phyloP scores from a whole-genome alignment of 768 basidiomycete genomes.

The Hysterangium stoloniferum region DNA sequence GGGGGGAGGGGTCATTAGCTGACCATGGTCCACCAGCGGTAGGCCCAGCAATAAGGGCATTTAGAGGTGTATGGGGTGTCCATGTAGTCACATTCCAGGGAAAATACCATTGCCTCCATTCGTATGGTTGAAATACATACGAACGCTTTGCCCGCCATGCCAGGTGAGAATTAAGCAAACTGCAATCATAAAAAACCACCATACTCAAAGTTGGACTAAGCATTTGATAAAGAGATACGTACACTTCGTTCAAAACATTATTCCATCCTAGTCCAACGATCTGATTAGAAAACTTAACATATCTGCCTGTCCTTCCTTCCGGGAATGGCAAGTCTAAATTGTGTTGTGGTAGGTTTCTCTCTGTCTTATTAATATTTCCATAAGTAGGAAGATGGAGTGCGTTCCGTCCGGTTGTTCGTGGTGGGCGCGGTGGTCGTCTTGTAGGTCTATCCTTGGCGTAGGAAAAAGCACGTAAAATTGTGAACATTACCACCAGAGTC shows the following conservation, averaged over 20 bases:
- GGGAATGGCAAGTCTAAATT: conserved; percentile 39
- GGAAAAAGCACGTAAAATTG: no score
- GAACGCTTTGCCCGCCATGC: conserved; percentile 36
- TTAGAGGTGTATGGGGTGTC: conserved; percentile 38
- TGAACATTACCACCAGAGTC: no score
- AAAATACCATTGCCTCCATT: conserved; percentile 43
- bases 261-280: conserved; percentile 40
- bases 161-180: conserved; percentile 39
- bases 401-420: no score
- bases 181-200: no score
- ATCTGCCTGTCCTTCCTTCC: conserved; percentile 40
- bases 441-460: no score
- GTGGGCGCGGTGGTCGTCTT: no score
- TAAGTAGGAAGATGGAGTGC: no score
- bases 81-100: conserved; percentile 25
- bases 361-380: no score
- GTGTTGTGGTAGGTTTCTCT: conserved; percentile 42
- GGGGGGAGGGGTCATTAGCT: conserved; percentile 17
- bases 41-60: conserved; percentile 51
- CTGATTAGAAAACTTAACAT: conserved; percentile 40
- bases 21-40: conserved; percentile 40
- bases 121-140: conserved; percentile 41
- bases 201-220: not conserved
- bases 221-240: conserved; percentile 15
- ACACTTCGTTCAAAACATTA: conserved; percentile 45